These are phyloP conservation scores for Leccinum colubrinum DNA, from an alignment of 1,284 basidiomycete species.

Conservation along the genomic window DNA sequence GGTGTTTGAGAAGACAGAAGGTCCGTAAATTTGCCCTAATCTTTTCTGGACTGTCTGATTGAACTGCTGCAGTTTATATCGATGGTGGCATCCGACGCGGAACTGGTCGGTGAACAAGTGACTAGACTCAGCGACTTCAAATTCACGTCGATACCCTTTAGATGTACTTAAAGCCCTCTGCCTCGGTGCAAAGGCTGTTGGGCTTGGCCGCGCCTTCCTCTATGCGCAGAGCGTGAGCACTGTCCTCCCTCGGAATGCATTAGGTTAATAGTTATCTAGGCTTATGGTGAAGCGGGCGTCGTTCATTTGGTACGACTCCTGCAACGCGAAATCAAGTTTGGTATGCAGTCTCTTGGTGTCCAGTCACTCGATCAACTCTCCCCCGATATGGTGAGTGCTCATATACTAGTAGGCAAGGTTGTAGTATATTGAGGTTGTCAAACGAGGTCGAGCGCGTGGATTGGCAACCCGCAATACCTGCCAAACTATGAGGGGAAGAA, in stretches of 20 bases:
- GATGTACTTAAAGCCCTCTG: constrained; percentile 92
- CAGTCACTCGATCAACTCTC: constrained; percentile 67
- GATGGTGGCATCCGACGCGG: constrained; percentile 88
- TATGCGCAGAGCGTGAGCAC: constrained; percentile 79
- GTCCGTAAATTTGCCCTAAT: constrained; percentile 30
- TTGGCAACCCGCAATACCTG: constrained; percentile 49
- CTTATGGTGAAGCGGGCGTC: constrained; percentile 84
- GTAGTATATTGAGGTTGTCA: constrained; percentile 50
- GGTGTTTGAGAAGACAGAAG: constrained; percentile 72
- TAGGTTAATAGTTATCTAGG: constrained; percentile 39
- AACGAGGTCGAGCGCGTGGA: constrained; percentile 65
- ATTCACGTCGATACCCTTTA: constrained; percentile 15
- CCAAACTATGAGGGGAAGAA: constrained; percentile 20
- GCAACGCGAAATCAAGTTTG: constrained; percentile 77
- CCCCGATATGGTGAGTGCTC: constrained; percentile 70
- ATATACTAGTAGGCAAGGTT: background rate
- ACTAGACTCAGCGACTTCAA: background rate
- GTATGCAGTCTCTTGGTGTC: constrained; percentile 80
- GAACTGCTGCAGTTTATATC: constrained; percentile 62
- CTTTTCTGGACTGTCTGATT: constrained; percentile 1
- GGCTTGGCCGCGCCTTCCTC: constrained; percentile 88
- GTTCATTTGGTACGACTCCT: constrained; percentile 72
- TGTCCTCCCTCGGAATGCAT: constrained; percentile 2
- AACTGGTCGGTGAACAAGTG: constrained; percentile 49
- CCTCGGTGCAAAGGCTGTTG: constrained; percentile 87